A percentile compares a stretch with the other conserved stretches of the same genome.
Evolutionary conservation across 441 rosid species (phyloP).

Genomic region (Erysimum pusillum): DNA sequence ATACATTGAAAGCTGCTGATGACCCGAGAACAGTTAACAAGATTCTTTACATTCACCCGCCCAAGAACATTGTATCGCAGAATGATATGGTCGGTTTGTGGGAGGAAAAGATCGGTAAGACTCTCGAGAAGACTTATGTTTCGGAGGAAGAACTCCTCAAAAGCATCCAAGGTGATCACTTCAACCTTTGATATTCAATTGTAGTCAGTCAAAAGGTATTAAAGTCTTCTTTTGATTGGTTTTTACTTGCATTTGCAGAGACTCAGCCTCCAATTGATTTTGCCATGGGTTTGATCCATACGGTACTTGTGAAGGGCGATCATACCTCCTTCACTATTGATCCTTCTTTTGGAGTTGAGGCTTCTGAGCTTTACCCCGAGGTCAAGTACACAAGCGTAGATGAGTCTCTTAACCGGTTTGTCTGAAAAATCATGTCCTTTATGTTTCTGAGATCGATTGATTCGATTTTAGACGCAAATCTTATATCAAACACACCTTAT

Average conservation of each 20-base stretch:
- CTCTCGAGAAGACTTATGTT: conserved; percentile 55
- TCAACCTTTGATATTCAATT: background rate
- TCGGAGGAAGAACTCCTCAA: conserved; percentile 59
- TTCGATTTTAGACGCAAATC: background rate
- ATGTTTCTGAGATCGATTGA: background rate
- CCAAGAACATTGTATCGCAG: conserved; percentile 58
- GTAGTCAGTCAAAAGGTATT: background rate
- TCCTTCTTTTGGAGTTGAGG: conserved; percentile 61
- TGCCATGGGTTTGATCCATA: conserved; percentile 54
- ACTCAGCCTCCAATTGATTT: conserved; percentile 58
- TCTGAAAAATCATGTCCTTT: conserved; percentile 33
- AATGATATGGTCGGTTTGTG: conserved; percentile 61
- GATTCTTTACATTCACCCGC: conserved; percentile 58
- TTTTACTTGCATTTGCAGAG: conserved; percentile 50
- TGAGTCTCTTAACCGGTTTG: conserved; percentile 52
- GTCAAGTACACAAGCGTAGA: conserved; percentile 63
- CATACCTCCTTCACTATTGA: conserved; percentile 59
- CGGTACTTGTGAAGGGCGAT: conserved; percentile 60
- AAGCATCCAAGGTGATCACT: conserved; percentile 54
- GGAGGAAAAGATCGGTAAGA: conserved; percentile 65
- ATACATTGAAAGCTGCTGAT: conserved; percentile 59
- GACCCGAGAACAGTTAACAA: conserved; percentile 64
- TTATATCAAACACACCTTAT: background rate
- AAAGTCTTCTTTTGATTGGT: background rate
- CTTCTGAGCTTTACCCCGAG: conserved; percentile 70